phyloP scores from a whole-genome alignment of 2,329 filamentous ascomycete genomes.

The Scedosporium dehoogii region DNA sequence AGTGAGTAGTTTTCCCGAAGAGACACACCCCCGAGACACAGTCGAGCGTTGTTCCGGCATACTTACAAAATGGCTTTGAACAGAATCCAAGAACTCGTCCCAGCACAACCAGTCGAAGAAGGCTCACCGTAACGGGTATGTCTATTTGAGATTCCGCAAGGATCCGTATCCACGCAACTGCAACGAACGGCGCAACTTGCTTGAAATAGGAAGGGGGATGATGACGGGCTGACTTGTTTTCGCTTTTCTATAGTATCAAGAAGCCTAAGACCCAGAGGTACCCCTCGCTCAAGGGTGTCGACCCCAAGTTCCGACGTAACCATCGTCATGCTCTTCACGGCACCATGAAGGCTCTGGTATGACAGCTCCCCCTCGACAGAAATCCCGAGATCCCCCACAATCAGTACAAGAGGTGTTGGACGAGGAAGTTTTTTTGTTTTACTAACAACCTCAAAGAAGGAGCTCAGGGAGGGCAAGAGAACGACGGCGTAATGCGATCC shows the following conservation, averaged over 20 bases:
- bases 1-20: not conserved
- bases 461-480: slow-evolving; percentile 92
- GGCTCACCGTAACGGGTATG: slow-evolving; percentile 95
- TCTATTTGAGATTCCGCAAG: not conserved
- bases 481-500: slow-evolving; percentile 57
- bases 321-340: slow-evolving; percentile 99
- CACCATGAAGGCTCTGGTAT: slow-evolving; percentile 94
- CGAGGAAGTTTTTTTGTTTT: not conserved
- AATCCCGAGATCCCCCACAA: not conserved
- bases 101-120: slow-evolving; percentile 98
- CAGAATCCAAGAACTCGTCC: slow-evolving; percentile 99
- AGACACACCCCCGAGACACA: too few relatives aligned
- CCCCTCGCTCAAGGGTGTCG: slow-evolving; percentile 95
- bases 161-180: not conserved
- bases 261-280: slow-evolving; percentile 99
- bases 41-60: not conserved
- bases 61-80: slow-evolving; percentile 5
- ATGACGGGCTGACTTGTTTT: not conserved
- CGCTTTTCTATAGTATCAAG: slow-evolving; percentile 68
- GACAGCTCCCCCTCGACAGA: slow-evolving; percentile 24
- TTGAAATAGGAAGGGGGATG: slow-evolving; percentile 12
- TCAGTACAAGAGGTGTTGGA: not conserved
- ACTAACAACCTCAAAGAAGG: slow-evolving; percentile 60
- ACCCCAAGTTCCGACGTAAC: slow-evolving; percentile 99
- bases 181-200: not conserved